Base-by-base conservation (phyloP, 225 moss, liverwort and hornwort genomes). In the Ulota crispa region DNA sequence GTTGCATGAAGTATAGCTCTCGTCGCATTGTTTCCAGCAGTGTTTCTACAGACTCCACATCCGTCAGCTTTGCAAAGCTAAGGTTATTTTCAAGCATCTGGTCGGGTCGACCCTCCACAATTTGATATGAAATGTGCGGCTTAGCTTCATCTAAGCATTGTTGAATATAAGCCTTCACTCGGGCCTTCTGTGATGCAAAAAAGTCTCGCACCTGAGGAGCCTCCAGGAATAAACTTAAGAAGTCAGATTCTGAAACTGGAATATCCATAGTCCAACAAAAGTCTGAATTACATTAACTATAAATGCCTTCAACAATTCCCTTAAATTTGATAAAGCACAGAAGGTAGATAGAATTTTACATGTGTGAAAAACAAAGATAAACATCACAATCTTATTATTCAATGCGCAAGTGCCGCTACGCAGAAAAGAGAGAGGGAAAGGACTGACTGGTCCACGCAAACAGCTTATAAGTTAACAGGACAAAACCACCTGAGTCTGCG, bases 121-220 rank as follows among this genome's bases (percentile, higher is more conserved):
- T 91, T 72, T 66, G 87, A 52, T 88, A 83, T 54, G 83, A 73
- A 18, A 19, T 52, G 9, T 78, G 84, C 76, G 91, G 84, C 76
- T 92, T 93, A 72, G 86, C 89, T 69, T 92, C 93, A 81, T 94
- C 95, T 77, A 83, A 81, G 68, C 86, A 92, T 78, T 94, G 90
- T 59, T 95, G 94, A 53, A 95, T 89, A 80, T 89, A 81, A 83
- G 86, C 85, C 66, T 92, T 88, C 71, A 97, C 94, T 30, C 85
- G 85, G 42, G 89, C 86, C 83, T 87, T 88, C 81, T 93, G 93
- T 37, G 86, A 79, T 28, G 89, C 89, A 93, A 97, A 95, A 84
- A 89, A 97, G 41, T 94, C 97, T 60, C 87, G 89, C 10, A 97
- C 93, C 97, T 97, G 85, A 76, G 84, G 64, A 69, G 59, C 73